Conservation (phyloP, 2,329 filamentous ascomycete species). For the Botryotinia convoluta region DNA sequence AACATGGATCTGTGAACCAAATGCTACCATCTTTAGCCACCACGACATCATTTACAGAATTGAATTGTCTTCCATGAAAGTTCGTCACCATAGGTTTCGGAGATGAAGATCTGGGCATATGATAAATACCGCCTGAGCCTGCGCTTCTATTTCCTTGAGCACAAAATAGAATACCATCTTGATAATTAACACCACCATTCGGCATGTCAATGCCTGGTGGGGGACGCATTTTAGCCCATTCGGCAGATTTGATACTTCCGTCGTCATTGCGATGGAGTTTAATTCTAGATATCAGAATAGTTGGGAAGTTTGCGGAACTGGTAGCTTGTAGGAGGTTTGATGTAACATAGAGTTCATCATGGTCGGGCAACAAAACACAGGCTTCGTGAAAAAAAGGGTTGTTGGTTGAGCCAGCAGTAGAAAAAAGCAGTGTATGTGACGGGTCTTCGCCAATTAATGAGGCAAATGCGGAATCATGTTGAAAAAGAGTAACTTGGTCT, state of each 20-base stretch:
- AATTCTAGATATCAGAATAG: constrained; percentile 47
- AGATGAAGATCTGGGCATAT: constrained; percentile 26
- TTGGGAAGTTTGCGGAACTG: constrained; percentile 41
- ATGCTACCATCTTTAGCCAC: constrained; percentile 54
- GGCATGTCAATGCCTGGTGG: constrained; percentile 41
- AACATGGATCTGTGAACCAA: constrained; percentile 64
- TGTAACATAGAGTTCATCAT: constrained; percentile 46
- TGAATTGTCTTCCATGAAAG: constrained; percentile 58
- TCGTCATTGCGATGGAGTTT: constrained; percentile 36
- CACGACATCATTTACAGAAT: constrained; percentile 57
- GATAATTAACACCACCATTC: constrained; percentile 30
- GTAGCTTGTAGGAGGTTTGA: constrained; percentile 45
- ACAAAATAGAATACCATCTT: constrained; percentile 32
- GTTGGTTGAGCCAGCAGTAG: constrained; percentile 41
- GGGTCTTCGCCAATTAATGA: constrained; percentile 39
- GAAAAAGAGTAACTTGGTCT: constrained; percentile 39
- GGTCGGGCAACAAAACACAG: constrained; percentile 43
- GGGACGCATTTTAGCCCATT: constrained; percentile 39
- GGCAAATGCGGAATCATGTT: constrained; percentile 42
- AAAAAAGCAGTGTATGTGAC: constrained; percentile 44
- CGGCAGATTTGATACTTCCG: constrained; percentile 36
- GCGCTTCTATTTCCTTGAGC: constrained; percentile 25
- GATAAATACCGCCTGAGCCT: constrained; percentile 26
- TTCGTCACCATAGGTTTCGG: constrained; percentile 50
- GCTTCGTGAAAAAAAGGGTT: constrained; percentile 49